A percentile compares a stretch with the other conserved stretches of the same genome.
Conservation (phyloP, 805 yeast genomes). For the Cyberlindnera meyerae region DNA sequence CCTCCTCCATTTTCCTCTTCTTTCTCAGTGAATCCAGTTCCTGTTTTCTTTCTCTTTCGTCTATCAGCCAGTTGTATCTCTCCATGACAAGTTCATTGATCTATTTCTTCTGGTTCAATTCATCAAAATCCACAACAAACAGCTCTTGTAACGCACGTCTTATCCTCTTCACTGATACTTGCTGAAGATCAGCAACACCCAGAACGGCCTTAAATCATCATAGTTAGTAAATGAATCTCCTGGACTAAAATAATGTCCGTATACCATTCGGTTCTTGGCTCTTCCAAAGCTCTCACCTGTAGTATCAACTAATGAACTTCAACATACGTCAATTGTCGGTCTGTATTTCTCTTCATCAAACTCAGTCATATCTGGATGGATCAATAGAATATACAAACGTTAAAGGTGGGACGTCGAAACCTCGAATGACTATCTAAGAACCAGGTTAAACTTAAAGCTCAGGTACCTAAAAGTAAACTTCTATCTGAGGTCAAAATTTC, state of each 20-base stretch:
- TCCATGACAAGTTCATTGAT: slow-evolving; percentile 57
- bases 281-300: too few relatives aligned
- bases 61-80: slow-evolving; percentile 43
- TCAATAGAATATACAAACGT: too few relatives aligned
- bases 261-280: too few relatives aligned
- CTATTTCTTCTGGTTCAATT: slow-evolving; percentile 38
- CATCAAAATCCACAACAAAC: slow-evolving; percentile 49
- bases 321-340: slow-evolving; percentile 64
- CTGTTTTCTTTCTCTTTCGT: slow-evolving; percentile 31
- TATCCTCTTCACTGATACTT: slow-evolving; percentile 65
- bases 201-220: slow-evolving; percentile 61
- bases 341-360: slow-evolving; percentile 30
- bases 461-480: too few relatives aligned
- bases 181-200: slow-evolving; percentile 62
- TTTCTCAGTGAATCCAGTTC: slow-evolving; percentile 27
- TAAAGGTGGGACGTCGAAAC: too few relatives aligned
- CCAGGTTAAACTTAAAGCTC: too few relatives aligned
- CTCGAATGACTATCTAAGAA: too few relatives aligned
- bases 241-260: too few relatives aligned
- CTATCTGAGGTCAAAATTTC: too few relatives aligned
- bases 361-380: slow-evolving; percentile 14
- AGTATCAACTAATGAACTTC: too few relatives aligned
- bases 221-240: slow-evolving; percentile 6
- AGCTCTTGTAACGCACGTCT: slow-evolving; percentile 69
- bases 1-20: slow-evolving; percentile 37